Base-by-base conservation (phyloP, 75 land plant species). In the Pinus tabuliformis region DNA sequence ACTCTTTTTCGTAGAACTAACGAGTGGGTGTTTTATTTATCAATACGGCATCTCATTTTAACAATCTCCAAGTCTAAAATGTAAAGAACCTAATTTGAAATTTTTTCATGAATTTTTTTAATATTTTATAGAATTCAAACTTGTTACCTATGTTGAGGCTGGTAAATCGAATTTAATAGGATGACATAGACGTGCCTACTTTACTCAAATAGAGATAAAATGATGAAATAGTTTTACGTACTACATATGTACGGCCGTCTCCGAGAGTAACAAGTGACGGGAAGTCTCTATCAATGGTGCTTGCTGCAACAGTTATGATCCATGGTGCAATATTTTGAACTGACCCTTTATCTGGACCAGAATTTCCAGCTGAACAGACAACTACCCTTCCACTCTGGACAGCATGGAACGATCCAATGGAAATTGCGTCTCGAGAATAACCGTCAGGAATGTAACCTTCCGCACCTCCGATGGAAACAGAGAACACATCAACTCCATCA, bases 401-500 rank as follows among this genome's bases (percentile, higher is more conserved):
- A 7, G 87, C 91, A 64, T 83, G 86, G 77, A 84, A 84, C 1
- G 85, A 36, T 5, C 87, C 89, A 14, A 87, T 82, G 5, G 91
- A 76, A 22, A 80, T 45, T 11, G 54, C 73, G 57, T 80, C 82
- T 8, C 75, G 18, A 24, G 49, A 28, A 56, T 70, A 84, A 0
- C 62, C 71, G 3, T 8, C 18, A 11, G 74, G 63, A 0, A 33
- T 5, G 33, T 33, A 33, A 33, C 33, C 33, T 33, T 33, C 33
- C 33, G 33, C 33, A 5, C 62, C 58, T 21, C 82, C 86, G n/a
- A 89, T 63, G 0, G 91, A 86, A 21, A 80, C 61, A 8, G 85
- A 83, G 15, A 91, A 39, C 14, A 91, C 79, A 59, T 91, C 87
- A 13, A 91, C 94, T 16, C 94, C 94, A 66, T 91, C 94, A 11